These are phyloP conservation scores for Penicillium cosmopolitanum DNA, from an alignment of 495 filamentous ascomycete species.

Conservation along the genomic window DNA sequence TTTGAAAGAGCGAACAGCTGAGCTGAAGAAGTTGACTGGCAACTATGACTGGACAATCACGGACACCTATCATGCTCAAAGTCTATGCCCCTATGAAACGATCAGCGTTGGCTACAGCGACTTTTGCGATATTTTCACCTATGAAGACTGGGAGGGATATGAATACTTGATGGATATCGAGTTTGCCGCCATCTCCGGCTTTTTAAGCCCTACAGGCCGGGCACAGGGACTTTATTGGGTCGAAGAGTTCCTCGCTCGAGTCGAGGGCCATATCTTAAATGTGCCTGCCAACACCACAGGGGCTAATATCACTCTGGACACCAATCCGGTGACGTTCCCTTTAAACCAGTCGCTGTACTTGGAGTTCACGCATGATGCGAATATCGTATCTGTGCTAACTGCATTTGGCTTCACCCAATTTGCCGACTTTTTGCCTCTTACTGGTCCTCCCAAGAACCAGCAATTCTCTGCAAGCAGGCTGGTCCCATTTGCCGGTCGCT, in stretches of 20 bases:
- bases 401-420: slow-evolving; percentile 60
- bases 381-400: slow-evolving; percentile 41
- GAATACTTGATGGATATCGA: slow-evolving; percentile 56
- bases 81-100: slow-evolving; percentile 59
- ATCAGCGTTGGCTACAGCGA: slow-evolving; percentile 61
- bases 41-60: slow-evolving; percentile 53
- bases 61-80: slow-evolving; percentile 59
- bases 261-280: slow-evolving; percentile 55
- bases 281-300: slow-evolving; percentile 44
- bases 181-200: slow-evolving; percentile 58
- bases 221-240: slow-evolving; percentile 64
- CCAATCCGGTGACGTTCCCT: slow-evolving; percentile 50
- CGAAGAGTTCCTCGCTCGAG: slow-evolving; percentile 61
- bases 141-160: slow-evolving; percentile 54
- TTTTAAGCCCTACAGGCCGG: slow-evolving; percentile 57
- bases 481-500: slow-evolving; percentile 61
- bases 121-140: slow-evolving; percentile 55
- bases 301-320: slow-evolving; percentile 57
- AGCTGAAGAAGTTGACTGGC: slow-evolving; percentile 48
- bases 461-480: slow-evolving; percentile 59
- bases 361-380: slow-evolving; percentile 38
- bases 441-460: slow-evolving; percentile 46
- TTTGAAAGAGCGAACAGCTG: slow-evolving; percentile 50
- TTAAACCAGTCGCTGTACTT: slow-evolving; percentile 51
- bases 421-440: slow-evolving; percentile 42